phyloP scores from a whole-genome alignment of 768 basidiomycete genomes.

The Boletus sp. region DNA sequence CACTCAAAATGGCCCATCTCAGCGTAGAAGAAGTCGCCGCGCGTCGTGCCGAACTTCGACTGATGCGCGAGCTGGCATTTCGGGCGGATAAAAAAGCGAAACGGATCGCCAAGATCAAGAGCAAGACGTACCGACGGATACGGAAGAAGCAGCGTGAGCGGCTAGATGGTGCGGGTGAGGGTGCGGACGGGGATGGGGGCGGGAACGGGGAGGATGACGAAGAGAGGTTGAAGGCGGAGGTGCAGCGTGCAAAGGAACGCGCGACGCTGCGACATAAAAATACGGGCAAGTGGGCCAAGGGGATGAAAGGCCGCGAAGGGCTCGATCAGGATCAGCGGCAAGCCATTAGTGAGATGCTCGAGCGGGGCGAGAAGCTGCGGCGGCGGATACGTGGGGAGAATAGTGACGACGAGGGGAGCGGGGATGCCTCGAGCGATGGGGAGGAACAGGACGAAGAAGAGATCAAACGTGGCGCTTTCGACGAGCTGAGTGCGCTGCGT shows the following conservation, averaged over 20 bases:
- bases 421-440: slow-evolving; percentile 40
- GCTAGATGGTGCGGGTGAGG: slow-evolving; percentile 45
- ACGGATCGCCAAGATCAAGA: slow-evolving; percentile 92
- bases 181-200: slow-evolving; percentile 11
- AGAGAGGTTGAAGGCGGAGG: slow-evolving; percentile 62
- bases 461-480: slow-evolving; percentile 68
- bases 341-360: slow-evolving; percentile 84
- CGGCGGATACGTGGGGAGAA: slow-evolving; percentile 70
- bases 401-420: slow-evolving; percentile 52
- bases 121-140: slow-evolving; percentile 85
- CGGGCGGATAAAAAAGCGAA: slow-evolving; percentile 89
- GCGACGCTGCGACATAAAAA: slow-evolving; percentile 87
- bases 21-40: slow-evolving; percentile 82
- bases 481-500: slow-evolving; percentile 63
- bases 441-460: slow-evolving; percentile 38
- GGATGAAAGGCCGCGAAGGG: slow-evolving; percentile 67
- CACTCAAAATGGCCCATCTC: slow-evolving; percentile 79
- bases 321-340: slow-evolving; percentile 57
- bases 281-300: slow-evolving; percentile 84
- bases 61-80: slow-evolving; percentile 91
- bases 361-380: slow-evolving; percentile 73
- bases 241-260: slow-evolving; percentile 79
- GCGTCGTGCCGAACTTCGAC: slow-evolving; percentile 76
- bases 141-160: slow-evolving; percentile 75
- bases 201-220: slow-evolving; percentile 42